These are phyloP conservation scores for Saccharomycopsis selenospora DNA, from an alignment of 805 yeast species.

Conservation along the genomic window DNA sequence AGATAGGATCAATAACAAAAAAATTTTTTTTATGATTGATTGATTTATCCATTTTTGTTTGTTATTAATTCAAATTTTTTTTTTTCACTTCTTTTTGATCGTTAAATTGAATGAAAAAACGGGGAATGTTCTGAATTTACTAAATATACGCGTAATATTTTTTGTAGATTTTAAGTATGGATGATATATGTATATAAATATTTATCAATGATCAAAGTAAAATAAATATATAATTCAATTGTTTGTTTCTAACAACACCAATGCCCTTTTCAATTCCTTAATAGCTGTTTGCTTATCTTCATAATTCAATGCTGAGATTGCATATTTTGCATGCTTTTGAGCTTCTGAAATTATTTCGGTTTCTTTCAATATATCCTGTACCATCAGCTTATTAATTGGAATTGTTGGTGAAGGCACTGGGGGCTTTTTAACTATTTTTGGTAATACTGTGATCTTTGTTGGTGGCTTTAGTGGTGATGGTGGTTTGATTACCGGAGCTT, in stretches of 20 bases:
- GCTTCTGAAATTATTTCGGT: constrained; percentile 51
- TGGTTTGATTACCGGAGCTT: neutral
- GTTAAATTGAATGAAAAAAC: too few relatives aligned
- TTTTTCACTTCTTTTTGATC: too few relatives aligned
- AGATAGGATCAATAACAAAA: too few relatives aligned
- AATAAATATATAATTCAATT: too few relatives aligned
- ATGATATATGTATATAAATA: too few relatives aligned
- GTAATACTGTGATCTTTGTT: neutral
- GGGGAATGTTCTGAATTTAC: too few relatives aligned
- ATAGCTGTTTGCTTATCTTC: constrained; percentile 69
- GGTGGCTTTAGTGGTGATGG: neutral
- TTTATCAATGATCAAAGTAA: too few relatives aligned
- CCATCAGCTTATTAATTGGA: neutral
- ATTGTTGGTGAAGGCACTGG: neutral
- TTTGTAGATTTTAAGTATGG: too few relatives aligned
- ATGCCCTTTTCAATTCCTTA: constrained; percentile 37
- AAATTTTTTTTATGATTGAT: too few relatives aligned
- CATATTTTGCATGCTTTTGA: constrained; percentile 67
- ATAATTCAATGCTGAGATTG: constrained; percentile 71
- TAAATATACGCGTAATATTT: too few relatives aligned
- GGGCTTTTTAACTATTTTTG: neutral
- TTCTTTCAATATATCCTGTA: constrained; percentile 40
- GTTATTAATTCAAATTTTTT: too few relatives aligned
- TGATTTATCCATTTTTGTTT: too few relatives aligned
- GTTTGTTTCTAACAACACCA: constrained; percentile 6